Evolutionary conservation across 192 early-diverging fungal species (phyloP).

Genomic region (Coemansia aciculifera): DNA sequence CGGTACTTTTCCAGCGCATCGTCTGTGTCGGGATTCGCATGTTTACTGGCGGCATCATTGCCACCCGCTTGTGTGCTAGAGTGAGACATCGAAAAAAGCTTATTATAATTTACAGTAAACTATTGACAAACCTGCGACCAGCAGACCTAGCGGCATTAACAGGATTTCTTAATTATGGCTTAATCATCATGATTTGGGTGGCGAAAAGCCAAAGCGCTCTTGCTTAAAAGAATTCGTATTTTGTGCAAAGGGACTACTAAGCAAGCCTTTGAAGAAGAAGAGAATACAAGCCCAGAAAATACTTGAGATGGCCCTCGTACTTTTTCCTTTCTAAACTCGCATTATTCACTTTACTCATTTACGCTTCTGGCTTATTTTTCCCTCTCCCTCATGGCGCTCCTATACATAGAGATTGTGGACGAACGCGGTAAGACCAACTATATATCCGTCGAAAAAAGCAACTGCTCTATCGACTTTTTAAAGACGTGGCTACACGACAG

Average conservation of each 20-base stretch:
- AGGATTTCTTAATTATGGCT: neutral
- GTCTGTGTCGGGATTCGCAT: neutral
- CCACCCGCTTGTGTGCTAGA: neutral
- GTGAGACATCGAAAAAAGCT: neutral
- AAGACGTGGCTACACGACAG: conserved; percentile 4
- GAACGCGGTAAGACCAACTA: conserved; percentile 4
- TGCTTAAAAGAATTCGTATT: neutral
- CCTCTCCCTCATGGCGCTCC: neutral
- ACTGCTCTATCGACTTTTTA: neutral
- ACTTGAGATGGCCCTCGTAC: neutral
- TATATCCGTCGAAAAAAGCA: neutral
- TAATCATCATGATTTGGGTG: neutral
- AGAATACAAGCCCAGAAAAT: neutral
- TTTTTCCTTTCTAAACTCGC: neutral
- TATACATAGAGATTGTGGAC: conserved; percentile 7
- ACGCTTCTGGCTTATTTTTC: neutral
- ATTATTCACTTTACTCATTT: neutral
- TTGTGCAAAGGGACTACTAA: neutral
- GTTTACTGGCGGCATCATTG: neutral
- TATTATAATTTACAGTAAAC: neutral
- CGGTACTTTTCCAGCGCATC: conserved; percentile 41
- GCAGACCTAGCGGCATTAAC: neutral
- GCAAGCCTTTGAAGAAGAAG: neutral
- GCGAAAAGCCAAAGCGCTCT: neutral
- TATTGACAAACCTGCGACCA: neutral